These are phyloP conservation scores for Leccinum fallax DNA, from an alignment of 1,284 basidiomycete species.

Conservation along the genomic window DNA sequence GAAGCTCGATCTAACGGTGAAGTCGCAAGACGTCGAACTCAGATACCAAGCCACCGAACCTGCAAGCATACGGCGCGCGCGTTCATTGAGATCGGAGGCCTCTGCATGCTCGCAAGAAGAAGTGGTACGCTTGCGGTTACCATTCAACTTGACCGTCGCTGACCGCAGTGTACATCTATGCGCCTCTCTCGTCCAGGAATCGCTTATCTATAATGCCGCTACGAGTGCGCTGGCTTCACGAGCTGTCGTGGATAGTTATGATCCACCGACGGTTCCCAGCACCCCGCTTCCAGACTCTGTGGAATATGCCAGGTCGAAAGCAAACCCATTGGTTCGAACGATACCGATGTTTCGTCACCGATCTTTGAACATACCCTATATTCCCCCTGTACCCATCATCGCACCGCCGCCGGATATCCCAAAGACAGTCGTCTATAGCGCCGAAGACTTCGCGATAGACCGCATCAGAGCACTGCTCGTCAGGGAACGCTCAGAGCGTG, in stretches of 20 bases:
- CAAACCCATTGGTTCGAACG: conserved; percentile 31
- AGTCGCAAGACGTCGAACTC: conserved; percentile 4
- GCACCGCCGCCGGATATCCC: conserved; percentile 46
- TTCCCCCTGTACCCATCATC: conserved; percentile 49
- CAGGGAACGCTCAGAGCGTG: conserved; percentile 43
- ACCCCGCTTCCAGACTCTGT: conserved; percentile 32
- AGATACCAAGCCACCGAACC: conserved; percentile 26
- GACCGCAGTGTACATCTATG: conserved; percentile 9
- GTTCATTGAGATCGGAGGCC: conserved; percentile 26
- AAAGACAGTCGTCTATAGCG: conserved; percentile 35
- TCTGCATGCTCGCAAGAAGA: conserved; percentile 12
- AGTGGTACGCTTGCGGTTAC: conserved; percentile 11
- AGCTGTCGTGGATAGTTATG: neutral
- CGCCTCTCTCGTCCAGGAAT: conserved; percentile 9
- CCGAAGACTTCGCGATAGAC: conserved; percentile 45
- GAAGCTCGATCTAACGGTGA: conserved; percentile 15
- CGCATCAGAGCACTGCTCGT: conserved; percentile 44
- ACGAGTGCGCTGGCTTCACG: neutral
- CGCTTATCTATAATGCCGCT: conserved; percentile 12
- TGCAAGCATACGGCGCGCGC: conserved; percentile 34
- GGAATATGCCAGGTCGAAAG: conserved; percentile 27
- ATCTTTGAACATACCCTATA: conserved; percentile 10
- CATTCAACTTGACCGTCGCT: neutral
- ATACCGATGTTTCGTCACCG: conserved; percentile 8
- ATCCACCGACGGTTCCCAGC: conserved; percentile 24